Percentiles rank a stretch among this genome's conserved stretches.
These are phyloP conservation scores for Aspergillus pseudoterreus DNA, from an alignment of 2,329 filamentous ascomycete genomes.

Conservation along the genomic window DNA sequence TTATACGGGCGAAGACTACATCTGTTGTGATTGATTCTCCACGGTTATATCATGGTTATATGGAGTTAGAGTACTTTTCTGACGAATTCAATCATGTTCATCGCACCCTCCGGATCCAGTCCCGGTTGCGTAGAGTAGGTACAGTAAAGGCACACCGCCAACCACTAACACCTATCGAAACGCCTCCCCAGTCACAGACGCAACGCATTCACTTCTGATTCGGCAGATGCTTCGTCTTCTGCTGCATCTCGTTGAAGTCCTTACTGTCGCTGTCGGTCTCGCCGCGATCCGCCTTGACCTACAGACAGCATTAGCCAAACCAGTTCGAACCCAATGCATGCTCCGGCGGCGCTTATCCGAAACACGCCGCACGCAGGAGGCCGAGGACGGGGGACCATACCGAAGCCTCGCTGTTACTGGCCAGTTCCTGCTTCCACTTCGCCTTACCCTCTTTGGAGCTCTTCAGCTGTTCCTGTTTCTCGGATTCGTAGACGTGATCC, in stretches of 20 bases:
- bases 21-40: background rate
- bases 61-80: conserved; percentile 1
- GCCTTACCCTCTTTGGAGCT: conserved; percentile 57
- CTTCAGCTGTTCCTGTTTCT: conserved; percentile 61
- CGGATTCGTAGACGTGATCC: conserved; percentile 41
- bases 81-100: background rate
- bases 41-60: conserved; percentile 6
- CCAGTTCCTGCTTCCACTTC: conserved; percentile 74
- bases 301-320: conserved; percentile 4
- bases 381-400: conserved; percentile 40
- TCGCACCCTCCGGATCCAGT: background rate
- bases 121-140: background rate
- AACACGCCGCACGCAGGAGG: background rate
- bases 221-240: conserved; percentile 53
- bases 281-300: conserved; percentile 60
- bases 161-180: background rate
- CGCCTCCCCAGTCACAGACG: background rate
- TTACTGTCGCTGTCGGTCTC: conserved; percentile 39
- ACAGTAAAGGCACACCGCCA: too few species aligned
- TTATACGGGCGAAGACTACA: background rate
- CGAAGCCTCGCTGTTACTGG: conserved; percentile 74
- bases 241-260: conserved; percentile 51
- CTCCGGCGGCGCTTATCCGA: background rate
- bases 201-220: conserved; percentile 5
- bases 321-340: too few species aligned